Evolutionary conservation across 768 basidiomycete genomes (phyloP).

Genomic region (Leccinum rimulosum): DNA sequence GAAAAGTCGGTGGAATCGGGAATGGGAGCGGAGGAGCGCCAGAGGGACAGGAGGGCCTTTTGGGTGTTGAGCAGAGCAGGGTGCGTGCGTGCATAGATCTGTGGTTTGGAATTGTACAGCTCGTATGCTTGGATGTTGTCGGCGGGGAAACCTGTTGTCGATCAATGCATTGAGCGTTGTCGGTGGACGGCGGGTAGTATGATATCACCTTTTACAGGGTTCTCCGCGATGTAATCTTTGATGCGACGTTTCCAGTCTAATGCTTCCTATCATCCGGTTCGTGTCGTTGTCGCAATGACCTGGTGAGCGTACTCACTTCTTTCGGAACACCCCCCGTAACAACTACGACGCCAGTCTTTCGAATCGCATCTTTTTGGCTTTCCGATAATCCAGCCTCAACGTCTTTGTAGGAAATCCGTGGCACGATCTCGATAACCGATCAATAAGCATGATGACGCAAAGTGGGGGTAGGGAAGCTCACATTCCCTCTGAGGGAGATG

Average conservation of each 20-base stretch:
- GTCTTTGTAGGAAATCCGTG: constrained; percentile 45
- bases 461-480: constrained; percentile 23
- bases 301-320: constrained; percentile 37
- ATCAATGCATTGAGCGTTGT: not conserved
- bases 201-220: constrained; percentile 48
- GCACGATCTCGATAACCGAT: constrained; percentile 42
- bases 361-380: constrained; percentile 43
- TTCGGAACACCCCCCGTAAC: constrained; percentile 55
- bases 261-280: constrained; percentile 45
- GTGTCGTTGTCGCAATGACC: not conserved
- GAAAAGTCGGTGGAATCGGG: constrained; percentile 44
- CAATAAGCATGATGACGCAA: not conserved
- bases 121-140: constrained; percentile 73
- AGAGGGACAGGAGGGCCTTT: constrained; percentile 53
- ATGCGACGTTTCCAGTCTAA: constrained; percentile 56
- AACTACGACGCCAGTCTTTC: constrained; percentile 52
- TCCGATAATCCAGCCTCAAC: constrained; percentile 47
- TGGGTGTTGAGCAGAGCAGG: constrained; percentile 57
- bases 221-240: constrained; percentile 51
- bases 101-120: constrained; percentile 64
- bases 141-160: constrained; percentile 59
- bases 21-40: constrained; percentile 43
- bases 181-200: not conserved
- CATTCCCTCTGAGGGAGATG: constrained; percentile 43
- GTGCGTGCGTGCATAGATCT: constrained; percentile 69